Conservation (phyloP, 345 rosid species). For the Litchi chinensis region DNA sequence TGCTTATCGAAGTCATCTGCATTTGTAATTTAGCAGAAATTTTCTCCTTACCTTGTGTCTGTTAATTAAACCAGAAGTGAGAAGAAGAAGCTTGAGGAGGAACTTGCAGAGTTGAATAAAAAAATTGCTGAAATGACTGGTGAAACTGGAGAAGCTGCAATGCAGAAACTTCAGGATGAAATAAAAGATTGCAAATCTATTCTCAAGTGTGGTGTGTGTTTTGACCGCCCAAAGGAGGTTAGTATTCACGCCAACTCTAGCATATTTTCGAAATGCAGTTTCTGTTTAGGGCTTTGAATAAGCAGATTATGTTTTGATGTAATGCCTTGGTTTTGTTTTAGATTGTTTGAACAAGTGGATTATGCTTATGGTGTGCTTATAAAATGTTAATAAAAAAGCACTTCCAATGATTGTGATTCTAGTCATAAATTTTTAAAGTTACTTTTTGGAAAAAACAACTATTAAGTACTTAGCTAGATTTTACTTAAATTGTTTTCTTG, state of each 20-base stretch:
- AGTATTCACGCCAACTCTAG: background rate
- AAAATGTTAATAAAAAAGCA: background rate
- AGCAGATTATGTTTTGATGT: background rate
- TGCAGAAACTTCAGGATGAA: slow-evolving; percentile 86
- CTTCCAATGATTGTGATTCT: background rate
- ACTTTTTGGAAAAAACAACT: background rate
- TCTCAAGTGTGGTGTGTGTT: slow-evolving; percentile 94
- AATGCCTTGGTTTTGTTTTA: background rate
- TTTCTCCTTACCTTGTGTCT: background rate
- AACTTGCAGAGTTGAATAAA: slow-evolving; percentile 60
- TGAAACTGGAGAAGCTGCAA: slow-evolving; percentile 85
- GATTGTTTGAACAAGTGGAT: background rate
- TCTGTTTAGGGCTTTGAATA: background rate
- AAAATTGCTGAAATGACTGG: slow-evolving; percentile 65
- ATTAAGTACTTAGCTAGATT: background rate
- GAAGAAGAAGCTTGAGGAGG: slow-evolving; percentile 76
- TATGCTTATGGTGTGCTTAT: background rate
- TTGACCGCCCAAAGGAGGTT: slow-evolving; percentile 95
- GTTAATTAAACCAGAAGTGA: slow-evolving; percentile 49
- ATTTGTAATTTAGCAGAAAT: background rate
- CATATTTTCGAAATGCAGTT: background rate
- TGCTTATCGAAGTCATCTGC: background rate
- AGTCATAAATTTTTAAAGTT: background rate
- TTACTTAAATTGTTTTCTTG: background rate
- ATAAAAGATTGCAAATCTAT: slow-evolving; percentile 79